Conservation (phyloP, 1,284 basidiomycete genomes). For the Tetrapyrgos nigripes region DNA sequence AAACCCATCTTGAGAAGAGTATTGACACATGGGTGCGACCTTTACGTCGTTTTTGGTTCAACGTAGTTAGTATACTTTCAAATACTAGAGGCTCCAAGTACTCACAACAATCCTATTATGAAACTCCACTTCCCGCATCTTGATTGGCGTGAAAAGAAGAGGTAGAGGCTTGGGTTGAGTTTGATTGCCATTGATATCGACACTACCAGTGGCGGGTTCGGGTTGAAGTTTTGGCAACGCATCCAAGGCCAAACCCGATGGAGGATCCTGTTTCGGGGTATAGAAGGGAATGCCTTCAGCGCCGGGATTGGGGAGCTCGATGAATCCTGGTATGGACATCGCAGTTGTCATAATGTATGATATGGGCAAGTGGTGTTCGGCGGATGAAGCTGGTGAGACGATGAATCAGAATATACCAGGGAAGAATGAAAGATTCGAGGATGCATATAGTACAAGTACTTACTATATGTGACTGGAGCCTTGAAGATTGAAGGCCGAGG, state of each 20-base stretch:
- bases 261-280: constrained; percentile 46
- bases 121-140: constrained; percentile 68
- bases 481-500: too few species aligned
- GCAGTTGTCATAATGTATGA: too few species aligned
- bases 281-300: constrained; percentile 41
- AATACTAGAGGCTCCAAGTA: too few species aligned
- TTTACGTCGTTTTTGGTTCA: too few species aligned
- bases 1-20: constrained; percentile 65
- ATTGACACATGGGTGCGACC: constrained; percentile 67
- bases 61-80: too few species aligned
- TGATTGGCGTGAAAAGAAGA: constrained; percentile 69
- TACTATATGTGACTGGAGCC: too few species aligned
- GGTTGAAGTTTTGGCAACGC: constrained; percentile 43
- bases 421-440: too few species aligned
- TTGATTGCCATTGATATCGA: too few species aligned
- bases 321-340: neutral
- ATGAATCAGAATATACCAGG: too few species aligned
- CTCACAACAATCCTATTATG: constrained; percentile 75
- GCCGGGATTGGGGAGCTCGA: constrained; percentile 40
- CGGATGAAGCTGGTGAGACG: too few species aligned
- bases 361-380: too few species aligned
- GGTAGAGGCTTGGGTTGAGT: constrained; percentile 51
- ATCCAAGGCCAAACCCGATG: constrained; percentile 54
- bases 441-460: too few species aligned
- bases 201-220: neutral